Evolutionary conservation across 495 filamentous ascomycete species (phyloP).

Genomic region (Hypomontagnella monticulosa): DNA sequence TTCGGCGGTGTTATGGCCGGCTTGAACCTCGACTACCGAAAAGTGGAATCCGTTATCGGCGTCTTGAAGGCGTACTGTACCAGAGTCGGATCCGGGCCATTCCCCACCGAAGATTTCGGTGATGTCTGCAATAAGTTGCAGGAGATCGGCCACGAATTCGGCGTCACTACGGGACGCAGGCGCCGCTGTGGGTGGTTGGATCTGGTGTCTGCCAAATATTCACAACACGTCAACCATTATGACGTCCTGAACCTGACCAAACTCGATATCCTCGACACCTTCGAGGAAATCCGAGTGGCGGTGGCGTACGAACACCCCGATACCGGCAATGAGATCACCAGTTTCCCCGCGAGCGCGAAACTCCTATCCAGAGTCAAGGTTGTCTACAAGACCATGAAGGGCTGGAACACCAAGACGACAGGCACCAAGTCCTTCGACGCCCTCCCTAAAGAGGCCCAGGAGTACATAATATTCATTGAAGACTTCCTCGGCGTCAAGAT

Average conservation of each 20-base stretch:
- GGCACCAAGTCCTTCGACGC: constrained; percentile 57
- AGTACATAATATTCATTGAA: constrained; percentile 79
- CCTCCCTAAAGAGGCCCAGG: constrained; percentile 76
- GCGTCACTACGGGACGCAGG: constrained; percentile 83
- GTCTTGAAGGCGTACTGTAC: constrained; percentile 87
- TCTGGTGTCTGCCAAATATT: constrained; percentile 85
- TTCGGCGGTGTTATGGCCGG: constrained; percentile 39
- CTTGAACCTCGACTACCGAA: constrained; percentile 24
- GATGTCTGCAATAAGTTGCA: constrained; percentile 57
- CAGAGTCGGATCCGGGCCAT: constrained; percentile 81
- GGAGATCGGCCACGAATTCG: constrained; percentile 60
- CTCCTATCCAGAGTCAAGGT: constrained; percentile 58
- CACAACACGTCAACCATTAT: constrained; percentile 75
- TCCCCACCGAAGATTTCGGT: constrained; percentile 83
- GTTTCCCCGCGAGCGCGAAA: constrained; percentile 52
- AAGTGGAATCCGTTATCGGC: constrained; percentile 66
- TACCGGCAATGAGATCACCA: constrained; percentile 45
- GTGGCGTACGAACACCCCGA: constrained; percentile 69
- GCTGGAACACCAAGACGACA: constrained; percentile 78
- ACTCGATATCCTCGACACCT: constrained; percentile 85
- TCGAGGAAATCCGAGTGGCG: constrained; percentile 82
- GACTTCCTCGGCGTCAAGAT: constrained; percentile 74
- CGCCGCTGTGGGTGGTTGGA: constrained; percentile 93
- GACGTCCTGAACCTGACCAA: constrained; percentile 28
- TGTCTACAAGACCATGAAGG: constrained; percentile 77